Evolutionary conservation across 2,329 filamentous ascomycete genomes (phyloP).

Genomic region (Coniochaeta sp.): DNA sequence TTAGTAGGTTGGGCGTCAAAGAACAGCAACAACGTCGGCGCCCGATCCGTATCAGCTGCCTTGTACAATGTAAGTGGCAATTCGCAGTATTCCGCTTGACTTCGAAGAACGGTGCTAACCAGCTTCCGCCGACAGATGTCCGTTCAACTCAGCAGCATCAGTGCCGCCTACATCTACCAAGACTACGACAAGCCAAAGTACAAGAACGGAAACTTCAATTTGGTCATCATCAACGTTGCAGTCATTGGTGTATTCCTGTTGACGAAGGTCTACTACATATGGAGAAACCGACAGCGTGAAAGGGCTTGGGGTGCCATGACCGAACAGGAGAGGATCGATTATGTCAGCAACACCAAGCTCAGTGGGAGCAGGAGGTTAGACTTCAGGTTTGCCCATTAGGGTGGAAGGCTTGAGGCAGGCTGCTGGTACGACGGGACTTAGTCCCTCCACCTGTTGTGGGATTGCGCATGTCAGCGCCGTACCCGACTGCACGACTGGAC

Average conservation of each 20-base stretch:
- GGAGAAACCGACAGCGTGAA: conserved; percentile 40
- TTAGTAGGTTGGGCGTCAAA: conserved; percentile 8
- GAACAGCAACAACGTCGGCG: conserved; percentile 49
- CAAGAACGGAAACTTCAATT: conserved; percentile 42
- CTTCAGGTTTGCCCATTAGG: conserved; percentile 32
- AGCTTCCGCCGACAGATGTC: conserved; percentile 21
- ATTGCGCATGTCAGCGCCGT: too few species aligned
- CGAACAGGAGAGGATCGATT: conserved; percentile 38
- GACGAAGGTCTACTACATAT: conserved; percentile 46
- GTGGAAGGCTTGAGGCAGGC: too few species aligned
- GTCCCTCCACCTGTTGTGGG: too few species aligned
- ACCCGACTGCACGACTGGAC: too few species aligned
- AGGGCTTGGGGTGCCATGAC: conserved; percentile 41
- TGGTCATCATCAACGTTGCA: conserved; percentile 42
- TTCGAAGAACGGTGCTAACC: too few species aligned
- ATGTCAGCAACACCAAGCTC: conserved; percentile 35
- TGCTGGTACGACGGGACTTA: too few species aligned
- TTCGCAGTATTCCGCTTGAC: too few species aligned
- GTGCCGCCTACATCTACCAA: conserved; percentile 28
- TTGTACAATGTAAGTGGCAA: conserved; percentile 48
- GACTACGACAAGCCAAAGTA: conserved; percentile 30
- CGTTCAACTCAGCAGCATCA: conserved; percentile 22
- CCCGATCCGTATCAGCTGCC: conserved; percentile 48
- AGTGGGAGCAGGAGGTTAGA: conserved; percentile 37
- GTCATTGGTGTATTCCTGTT: conserved; percentile 43